phyloP scores from a whole-genome alignment of 495 filamentous ascomycete genomes.

The Xylaria telfairii region DNA sequence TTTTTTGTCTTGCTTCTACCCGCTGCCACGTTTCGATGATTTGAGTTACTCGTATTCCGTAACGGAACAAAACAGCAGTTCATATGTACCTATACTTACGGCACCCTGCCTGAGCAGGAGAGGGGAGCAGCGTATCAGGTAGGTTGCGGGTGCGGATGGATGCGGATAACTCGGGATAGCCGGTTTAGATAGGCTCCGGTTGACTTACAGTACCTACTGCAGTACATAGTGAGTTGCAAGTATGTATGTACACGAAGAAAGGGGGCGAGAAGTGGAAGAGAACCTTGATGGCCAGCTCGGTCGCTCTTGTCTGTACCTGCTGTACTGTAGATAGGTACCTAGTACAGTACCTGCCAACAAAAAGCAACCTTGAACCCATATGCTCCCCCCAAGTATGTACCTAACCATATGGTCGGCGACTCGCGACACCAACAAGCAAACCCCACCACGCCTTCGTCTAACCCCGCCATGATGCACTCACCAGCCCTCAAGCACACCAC shows the following conservation, averaged over 20 bases:
- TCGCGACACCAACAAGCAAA: not conserved
- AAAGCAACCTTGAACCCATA: not conserved
- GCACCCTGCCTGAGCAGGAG: not conserved
- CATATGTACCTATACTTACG: too few species aligned
- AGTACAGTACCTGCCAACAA: not conserved
- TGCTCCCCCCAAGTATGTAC: not conserved
- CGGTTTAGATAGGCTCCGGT: not conserved
- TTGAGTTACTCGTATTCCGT: not conserved
- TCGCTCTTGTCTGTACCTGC: too few species aligned
- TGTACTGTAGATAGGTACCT: too few species aligned
- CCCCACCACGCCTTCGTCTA: not conserved
- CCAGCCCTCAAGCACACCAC: slow-evolving; percentile 14
- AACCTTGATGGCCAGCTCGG: slow-evolving; percentile 12
- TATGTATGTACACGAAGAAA: not conserved
- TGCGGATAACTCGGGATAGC: not conserved
- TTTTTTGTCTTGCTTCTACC: not conserved
- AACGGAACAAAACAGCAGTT: too few species aligned
- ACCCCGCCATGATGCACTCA: slow-evolving; percentile 13
- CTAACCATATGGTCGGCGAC: not conserved
- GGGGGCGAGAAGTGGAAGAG: not conserved
- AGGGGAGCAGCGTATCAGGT: not conserved
- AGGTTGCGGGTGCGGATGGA: too few species aligned
- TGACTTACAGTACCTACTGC: too few species aligned
- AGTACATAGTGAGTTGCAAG: too few species aligned
- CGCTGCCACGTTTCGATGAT: not conserved